Evolutionary conservation across 2,329 filamentous ascomycete genomes (phyloP).

Genomic region (Talaromyces amestolkiae): DNA sequence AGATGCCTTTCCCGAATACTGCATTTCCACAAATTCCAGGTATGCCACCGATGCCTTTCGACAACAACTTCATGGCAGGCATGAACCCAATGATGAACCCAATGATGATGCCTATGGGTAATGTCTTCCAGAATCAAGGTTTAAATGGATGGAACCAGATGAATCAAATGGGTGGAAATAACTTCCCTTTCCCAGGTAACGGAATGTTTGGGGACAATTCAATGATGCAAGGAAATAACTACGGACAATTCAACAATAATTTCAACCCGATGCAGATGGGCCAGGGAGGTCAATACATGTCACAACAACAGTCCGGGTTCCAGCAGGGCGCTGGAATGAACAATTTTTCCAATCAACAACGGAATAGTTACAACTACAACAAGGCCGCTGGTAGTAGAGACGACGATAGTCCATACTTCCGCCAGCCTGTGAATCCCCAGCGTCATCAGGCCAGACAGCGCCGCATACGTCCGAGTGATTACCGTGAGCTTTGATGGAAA

Average conservation of each 20-base stretch:
- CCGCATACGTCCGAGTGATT: conserved; percentile 82
- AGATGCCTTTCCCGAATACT: conserved; percentile 36
- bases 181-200: conserved; percentile 35
- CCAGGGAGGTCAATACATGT: conserved; percentile 29
- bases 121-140: conserved; percentile 34
- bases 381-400: conserved; percentile 57
- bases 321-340: conserved; percentile 35
- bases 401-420: conserved; percentile 89
- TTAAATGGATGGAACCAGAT: conserved; percentile 45
- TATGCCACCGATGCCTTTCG: conserved; percentile 35
- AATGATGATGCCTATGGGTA: conserved; percentile 36
- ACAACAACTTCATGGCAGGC: conserved; percentile 33
- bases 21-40: conserved; percentile 32
- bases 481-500: conserved; percentile 66
- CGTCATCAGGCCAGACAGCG: conserved; percentile 79
- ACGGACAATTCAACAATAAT: conserved; percentile 29
- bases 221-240: conserved; percentile 29
- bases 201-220: conserved; percentile 38
- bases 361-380: conserved; percentile 44
- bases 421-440: conserved; percentile 92
- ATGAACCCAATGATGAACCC: conserved; percentile 39
- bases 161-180: conserved; percentile 48
- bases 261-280: conserved; percentile 41
- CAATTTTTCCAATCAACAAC: conserved; percentile 59
- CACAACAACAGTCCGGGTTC: conserved; percentile 30